Evolutionary conservation across 2,329 filamentous ascomycete species (phyloP).

Genomic region (Paraphoma chrysanthemicola): DNA sequence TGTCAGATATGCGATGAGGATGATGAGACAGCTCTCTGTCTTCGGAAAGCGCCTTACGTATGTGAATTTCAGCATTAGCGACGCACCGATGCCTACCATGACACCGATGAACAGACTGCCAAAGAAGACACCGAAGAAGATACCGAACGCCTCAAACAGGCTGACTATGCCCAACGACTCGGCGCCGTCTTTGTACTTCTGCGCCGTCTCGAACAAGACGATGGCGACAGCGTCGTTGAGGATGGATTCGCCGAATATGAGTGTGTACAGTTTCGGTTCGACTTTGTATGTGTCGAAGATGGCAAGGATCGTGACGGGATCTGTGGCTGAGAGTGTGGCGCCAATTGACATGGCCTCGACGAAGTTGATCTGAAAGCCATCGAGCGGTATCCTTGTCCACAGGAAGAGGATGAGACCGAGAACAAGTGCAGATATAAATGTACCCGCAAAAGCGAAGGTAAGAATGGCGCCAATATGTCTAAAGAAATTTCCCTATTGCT

Average conservation of each 20-base stretch:
- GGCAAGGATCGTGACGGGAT: constrained; percentile 95
- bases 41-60: constrained; percentile 91
- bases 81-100: constrained; percentile 83
- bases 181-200: constrained; percentile 82
- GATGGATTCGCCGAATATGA: constrained; percentile 98
- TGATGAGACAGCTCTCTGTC: constrained; percentile 93
- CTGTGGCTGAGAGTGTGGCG: constrained; percentile 93
- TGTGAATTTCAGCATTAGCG: constrained; percentile 90
- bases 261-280: constrained; percentile 96
- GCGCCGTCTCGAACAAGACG: constrained; percentile 96
- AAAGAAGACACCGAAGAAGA: constrained; percentile 96
- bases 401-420: constrained; percentile 87
- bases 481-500: constrained; percentile 84
- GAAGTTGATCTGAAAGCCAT: constrained; percentile 85
- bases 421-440: constrained; percentile 95
- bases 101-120: constrained; percentile 90
- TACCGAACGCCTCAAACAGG: constrained; percentile 88
- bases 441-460: constrained; percentile 96
- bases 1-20: constrained; percentile 92
- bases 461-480: constrained; percentile 96
- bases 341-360: constrained; percentile 97
- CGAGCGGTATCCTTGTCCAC: constrained; percentile 85
- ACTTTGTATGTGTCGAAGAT: constrained; percentile 99
- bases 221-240: constrained; percentile 98
- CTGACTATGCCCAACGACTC: constrained; percentile 76